phyloP scores from a whole-genome alignment of 1,284 basidiomycete species.

The Ceratorhiza oryzae-sativae region DNA sequence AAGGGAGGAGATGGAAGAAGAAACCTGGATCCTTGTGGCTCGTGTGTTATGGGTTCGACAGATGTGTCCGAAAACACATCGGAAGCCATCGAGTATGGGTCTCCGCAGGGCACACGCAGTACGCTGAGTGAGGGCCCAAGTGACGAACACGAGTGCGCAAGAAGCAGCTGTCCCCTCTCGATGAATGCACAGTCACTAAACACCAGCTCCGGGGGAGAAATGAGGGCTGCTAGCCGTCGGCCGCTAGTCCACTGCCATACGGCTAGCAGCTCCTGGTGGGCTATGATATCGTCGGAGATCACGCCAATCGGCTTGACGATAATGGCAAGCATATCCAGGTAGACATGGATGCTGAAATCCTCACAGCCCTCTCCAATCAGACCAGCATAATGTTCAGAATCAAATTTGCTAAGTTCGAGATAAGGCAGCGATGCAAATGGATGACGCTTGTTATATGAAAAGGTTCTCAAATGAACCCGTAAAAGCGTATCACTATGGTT shows the following conservation, averaged over 20 bases:
- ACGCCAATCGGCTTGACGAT: neutral
- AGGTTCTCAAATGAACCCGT: conserved; percentile 5
- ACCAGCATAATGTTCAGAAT: neutral
- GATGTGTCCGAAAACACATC: neutral
- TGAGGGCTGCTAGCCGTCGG: neutral
- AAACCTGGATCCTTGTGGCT: neutral
- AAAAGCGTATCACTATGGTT: neutral
- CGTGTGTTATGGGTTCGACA: neutral
- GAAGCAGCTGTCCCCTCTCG: neutral
- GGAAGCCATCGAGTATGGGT: conserved; percentile 5
- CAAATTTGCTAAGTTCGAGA: neutral
- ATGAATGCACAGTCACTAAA: conserved; percentile 26
- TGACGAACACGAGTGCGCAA: conserved; percentile 3
- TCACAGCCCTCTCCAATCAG: neutral
- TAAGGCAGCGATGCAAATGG: neutral
- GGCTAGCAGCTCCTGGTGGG: neutral
- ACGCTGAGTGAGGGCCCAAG: conserved; percentile 16
- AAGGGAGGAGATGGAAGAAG: neutral
- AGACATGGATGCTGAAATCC: conserved; percentile 1
- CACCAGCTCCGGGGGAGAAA: neutral
- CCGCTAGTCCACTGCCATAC: conserved; percentile 33
- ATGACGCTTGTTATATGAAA: conserved; percentile 11
- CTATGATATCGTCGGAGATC: neutral
- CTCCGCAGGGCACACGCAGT: neutral
- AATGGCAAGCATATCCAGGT: conserved; percentile 15